phyloP scores from a whole-genome alignment of 2,329 filamentous ascomycete species.

The Rhinocladiella mackenziei region DNA sequence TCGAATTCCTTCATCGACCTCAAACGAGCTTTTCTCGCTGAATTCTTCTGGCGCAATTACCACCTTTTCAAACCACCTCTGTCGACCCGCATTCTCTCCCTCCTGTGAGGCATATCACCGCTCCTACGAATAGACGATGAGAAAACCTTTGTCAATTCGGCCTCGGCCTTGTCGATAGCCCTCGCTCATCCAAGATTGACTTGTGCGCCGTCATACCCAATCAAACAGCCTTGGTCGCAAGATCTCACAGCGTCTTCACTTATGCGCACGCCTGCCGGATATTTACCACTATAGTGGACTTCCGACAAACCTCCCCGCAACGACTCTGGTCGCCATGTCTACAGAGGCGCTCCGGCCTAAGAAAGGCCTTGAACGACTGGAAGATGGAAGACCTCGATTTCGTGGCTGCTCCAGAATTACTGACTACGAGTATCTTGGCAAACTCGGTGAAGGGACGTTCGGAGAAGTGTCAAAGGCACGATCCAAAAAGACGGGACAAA shows the following conservation, averaged over 20 bases:
- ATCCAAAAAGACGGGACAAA: constrained; percentile 66
- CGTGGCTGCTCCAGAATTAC: constrained; percentile 67
- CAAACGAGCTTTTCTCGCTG: no score
- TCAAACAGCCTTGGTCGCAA: neutral
- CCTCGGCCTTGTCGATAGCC: constrained; percentile 20
- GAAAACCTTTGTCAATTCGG: constrained; percentile 6
- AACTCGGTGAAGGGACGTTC: constrained; percentile 89
- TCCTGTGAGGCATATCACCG: no score
- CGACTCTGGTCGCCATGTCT: constrained; percentile 11
- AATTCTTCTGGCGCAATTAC: no score
- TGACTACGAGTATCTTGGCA: constrained; percentile 38
- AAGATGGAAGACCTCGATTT: constrained; percentile 58
- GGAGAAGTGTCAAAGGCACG: constrained; percentile 90
- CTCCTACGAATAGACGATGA: constrained; percentile 13
- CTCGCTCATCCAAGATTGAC: neutral
- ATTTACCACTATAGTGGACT: neutral
- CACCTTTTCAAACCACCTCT: no score
- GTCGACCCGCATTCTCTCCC: no score
- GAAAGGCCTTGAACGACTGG: constrained; percentile 43
- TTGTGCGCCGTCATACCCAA: neutral
- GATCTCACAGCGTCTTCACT: neutral
- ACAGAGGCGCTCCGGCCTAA: constrained; percentile 5
- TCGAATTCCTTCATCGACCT: no score
- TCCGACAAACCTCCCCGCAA: neutral
- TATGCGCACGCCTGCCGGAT: neutral